Evolutionary conservation across 139 green algal species (phyloP).

Genomic region (Dunaliella sp.): DNA sequence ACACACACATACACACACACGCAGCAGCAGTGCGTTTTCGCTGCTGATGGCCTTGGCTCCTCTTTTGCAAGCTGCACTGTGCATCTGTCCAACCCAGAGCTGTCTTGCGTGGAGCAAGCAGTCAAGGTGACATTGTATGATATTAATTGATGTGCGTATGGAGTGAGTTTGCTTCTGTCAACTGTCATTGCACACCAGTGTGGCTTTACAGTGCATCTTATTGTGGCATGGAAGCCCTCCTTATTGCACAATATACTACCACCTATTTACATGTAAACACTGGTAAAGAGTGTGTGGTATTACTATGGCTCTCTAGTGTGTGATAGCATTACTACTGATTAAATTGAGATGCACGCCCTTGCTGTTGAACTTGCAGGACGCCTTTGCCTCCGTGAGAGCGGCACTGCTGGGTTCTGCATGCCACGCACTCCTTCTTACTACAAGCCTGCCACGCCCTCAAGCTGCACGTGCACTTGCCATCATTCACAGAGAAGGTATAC

Average conservation of each 20-base stretch:
- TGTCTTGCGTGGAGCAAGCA: background rate
- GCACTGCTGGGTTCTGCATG: background rate
- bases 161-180: background rate
- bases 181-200: background rate
- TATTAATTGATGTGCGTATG: background rate
- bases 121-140: background rate
- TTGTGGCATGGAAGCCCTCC: background rate
- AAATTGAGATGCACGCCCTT: too few relatives aligned
- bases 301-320: too few relatives aligned
- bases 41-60: background rate
- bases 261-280: background rate
- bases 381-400: background rate
- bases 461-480: background rate
- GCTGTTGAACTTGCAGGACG: background rate
- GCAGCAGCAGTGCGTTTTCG: background rate
- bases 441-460: background rate
- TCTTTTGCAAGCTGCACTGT: background rate
- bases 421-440: background rate
- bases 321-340: too few relatives aligned
- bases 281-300: too few relatives aligned
- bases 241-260: background rate
- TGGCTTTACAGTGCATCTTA: background rate
- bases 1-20: background rate
- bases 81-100: background rate
- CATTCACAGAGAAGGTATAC: background rate